Evolutionary conservation across 2,329 filamentous ascomycete genomes (phyloP).

Genomic region (Diatrype stigma): DNA sequence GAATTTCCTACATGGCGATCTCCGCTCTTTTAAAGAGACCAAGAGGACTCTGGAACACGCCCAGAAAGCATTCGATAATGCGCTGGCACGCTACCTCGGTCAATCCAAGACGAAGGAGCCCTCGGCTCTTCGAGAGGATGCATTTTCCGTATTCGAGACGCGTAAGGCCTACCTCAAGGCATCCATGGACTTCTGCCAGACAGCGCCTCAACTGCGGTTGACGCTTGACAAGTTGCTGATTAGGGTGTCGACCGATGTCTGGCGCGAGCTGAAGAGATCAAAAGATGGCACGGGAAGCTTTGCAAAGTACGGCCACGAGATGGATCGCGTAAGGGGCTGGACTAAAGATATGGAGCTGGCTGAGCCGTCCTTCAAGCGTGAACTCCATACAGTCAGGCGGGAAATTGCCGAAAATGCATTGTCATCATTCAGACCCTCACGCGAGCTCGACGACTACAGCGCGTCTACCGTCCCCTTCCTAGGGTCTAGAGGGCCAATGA

Average conservation of each 20-base stretch:
- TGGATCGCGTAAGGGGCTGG: conserved; percentile 91
- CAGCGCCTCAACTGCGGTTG: conserved; percentile 79
- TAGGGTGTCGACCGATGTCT: conserved; percentile 78
- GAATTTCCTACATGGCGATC: conserved; percentile 70
- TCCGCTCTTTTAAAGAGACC: conserved; percentile 82
- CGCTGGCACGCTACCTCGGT: conserved; percentile 73
- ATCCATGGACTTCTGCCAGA: conserved; percentile 87
- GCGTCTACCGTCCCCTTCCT: conserved; percentile 86
- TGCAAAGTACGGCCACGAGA: conserved; percentile 67
- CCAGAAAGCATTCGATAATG: conserved; percentile 80
- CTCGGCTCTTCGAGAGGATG: conserved; percentile 86
- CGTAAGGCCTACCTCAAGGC: conserved; percentile 87
- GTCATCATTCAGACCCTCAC: conserved; percentile 68
- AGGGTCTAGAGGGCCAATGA: conserved; percentile 64
- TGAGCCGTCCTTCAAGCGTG: conserved; percentile 77
- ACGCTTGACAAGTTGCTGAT: conserved; percentile 84
- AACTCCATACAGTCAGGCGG: conserved; percentile 73
- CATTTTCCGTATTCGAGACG: conserved; percentile 90
- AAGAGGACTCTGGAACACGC: conserved; percentile 70
- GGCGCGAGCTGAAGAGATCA: conserved; percentile 75
- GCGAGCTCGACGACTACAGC: conserved; percentile 91
- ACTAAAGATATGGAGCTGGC: conserved; percentile 87
- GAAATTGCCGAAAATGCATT: conserved; percentile 79
- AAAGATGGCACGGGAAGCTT: conserved; percentile 64
- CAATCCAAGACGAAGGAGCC: conserved; percentile 94